Conservation (phyloP, 371 early-diverging fungal genomes). For the Catenaria anguillulae region DNA sequence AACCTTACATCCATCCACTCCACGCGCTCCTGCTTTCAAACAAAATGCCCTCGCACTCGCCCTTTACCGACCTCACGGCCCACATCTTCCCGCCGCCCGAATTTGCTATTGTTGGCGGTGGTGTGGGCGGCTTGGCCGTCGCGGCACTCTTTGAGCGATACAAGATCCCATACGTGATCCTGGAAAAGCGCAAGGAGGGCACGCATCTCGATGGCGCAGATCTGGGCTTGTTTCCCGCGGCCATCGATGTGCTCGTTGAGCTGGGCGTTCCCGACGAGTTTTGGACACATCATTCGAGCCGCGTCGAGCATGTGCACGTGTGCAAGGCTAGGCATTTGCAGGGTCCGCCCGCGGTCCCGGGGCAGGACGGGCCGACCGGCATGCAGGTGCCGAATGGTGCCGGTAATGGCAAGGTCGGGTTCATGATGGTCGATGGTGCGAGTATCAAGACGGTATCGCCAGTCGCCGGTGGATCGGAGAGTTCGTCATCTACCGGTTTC, state of each 20-base stretch:
- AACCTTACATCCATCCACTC: too few relatives aligned
- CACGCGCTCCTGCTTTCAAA: too few relatives aligned
- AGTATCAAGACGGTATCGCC: too few relatives aligned
- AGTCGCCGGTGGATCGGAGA: too few relatives aligned
- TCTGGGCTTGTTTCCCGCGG: neutral
- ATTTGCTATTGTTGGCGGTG: neutral
- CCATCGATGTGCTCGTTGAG: neutral
- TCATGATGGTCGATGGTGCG: too few relatives aligned
- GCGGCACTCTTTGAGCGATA: neutral
- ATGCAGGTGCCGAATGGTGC: too few relatives aligned
- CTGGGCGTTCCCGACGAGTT: neutral
- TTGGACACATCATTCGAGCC: neutral
- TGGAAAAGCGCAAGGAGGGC: conserved; percentile 1
- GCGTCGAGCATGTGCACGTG: neutral
- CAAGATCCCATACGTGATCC: neutral
- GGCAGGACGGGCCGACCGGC: too few relatives aligned
- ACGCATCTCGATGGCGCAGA: neutral
- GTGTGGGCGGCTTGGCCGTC: neutral
- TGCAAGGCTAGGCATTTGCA: neutral
- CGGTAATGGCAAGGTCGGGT: too few relatives aligned
- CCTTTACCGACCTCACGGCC: neutral
- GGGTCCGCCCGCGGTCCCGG: too few relatives aligned
- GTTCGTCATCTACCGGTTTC: too few relatives aligned
- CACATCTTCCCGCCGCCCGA: conserved; percentile 3
- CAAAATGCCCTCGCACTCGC: too few relatives aligned